Conservation (phyloP, 1,284 basidiomycete species). For the Gomphus bonarii region DNA sequence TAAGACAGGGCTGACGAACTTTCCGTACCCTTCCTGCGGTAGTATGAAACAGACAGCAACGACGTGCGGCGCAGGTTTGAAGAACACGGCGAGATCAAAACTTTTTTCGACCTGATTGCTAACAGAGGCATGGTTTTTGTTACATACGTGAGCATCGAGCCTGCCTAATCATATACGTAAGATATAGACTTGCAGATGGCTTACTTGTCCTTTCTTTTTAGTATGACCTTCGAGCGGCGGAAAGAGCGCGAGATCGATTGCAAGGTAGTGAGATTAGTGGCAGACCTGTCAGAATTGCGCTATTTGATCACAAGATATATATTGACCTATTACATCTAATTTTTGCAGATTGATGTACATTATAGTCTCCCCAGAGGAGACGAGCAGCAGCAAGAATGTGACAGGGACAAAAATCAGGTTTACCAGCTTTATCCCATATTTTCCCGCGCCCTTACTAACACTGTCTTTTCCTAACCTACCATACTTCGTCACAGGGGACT, state of each 20-base stretch:
- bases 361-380: constrained; percentile 92
- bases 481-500: constrained; percentile 67
- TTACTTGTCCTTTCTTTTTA: constrained; percentile 23
- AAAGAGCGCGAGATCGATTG: constrained; percentile 78
- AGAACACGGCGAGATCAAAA: constrained; percentile 90
- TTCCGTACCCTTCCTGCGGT: constrained; percentile 15
- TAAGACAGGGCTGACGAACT: constrained; percentile 11
- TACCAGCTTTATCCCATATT: not conserved
- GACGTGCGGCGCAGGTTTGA: constrained; percentile 82
- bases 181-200: not conserved
- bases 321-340: not conserved
- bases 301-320: not conserved
- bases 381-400: constrained; percentile 53
- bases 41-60: constrained; percentile 87
- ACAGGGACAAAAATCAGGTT: constrained; percentile 85
- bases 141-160: constrained; percentile 73
- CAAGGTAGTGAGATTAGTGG: constrained; percentile 81
- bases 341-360: constrained; percentile 86
- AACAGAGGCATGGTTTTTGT: constrained; percentile 97
- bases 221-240: constrained; percentile 88
- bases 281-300: constrained; percentile 47
- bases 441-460: not conserved
- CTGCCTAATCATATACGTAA: not conserved
- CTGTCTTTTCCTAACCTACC: constrained; percentile 6
- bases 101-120: constrained; percentile 89